A percentile compares a stretch with the other conserved stretches of the same genome.
phyloP scores from a whole-genome alignment of 257 asterid species.

The Ilex aquifolium region DNA sequence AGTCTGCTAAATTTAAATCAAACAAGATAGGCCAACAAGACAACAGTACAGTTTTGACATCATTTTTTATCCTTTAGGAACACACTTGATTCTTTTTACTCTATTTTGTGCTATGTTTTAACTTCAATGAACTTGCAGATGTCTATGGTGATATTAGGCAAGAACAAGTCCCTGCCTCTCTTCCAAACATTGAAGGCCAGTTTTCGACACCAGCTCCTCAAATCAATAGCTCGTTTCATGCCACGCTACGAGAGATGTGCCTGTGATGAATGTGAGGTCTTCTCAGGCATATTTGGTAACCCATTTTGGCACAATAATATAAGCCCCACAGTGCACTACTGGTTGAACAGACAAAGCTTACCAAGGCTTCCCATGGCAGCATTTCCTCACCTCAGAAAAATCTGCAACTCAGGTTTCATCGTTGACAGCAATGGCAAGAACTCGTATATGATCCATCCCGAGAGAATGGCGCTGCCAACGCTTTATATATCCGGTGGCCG shows the following conservation, averaged over 20 bases:
- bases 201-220: conserved; percentile 31
- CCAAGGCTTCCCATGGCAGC: conserved; percentile 42
- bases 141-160: conserved; percentile 45
- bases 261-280: conserved; percentile 46
- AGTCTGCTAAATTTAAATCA: too few relatives aligned
- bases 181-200: conserved; percentile 21
- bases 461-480: conserved; percentile 42
- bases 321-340: conserved; percentile 31
- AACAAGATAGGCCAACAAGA: too few relatives aligned
- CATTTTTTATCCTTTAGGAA: too few relatives aligned
- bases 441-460: conserved; percentile 39
- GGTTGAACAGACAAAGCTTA: conserved; percentile 33
- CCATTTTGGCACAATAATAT: conserved; percentile 49
- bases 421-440: conserved; percentile 35
- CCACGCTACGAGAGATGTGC: conserved; percentile 53
- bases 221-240: conserved; percentile 33
- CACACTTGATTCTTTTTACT: too few relatives aligned
- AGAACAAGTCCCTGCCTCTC: conserved; percentile 35
- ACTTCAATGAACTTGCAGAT: conserved; percentile 19
- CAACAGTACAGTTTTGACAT: too few relatives aligned
- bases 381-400: conserved; percentile 47
- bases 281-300: conserved; percentile 54
- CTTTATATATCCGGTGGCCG: conserved; percentile 44
- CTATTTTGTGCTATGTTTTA: background rate
- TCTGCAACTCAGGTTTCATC: conserved; percentile 40